phyloP scores from a whole-genome alignment of 1,284 basidiomycete genomes.

The Cryptococcus sp. region DNA sequence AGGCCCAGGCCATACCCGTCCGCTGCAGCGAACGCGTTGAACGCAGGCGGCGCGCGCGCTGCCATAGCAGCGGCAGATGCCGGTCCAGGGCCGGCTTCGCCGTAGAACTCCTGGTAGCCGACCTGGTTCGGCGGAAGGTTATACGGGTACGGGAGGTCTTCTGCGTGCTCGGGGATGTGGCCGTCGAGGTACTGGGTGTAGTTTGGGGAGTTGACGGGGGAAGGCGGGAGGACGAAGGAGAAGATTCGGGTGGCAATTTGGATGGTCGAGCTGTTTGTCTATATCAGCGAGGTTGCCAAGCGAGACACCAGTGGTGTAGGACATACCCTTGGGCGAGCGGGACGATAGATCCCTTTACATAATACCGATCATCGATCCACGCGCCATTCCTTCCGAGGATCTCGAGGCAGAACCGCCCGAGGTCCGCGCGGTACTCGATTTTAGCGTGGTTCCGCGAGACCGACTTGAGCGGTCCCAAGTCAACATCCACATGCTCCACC shows the following conservation, averaged over 20 bases:
- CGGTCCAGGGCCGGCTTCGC: conserved; percentile 40
- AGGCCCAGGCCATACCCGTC: conserved; percentile 38
- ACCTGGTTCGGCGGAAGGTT: conserved; percentile 42
- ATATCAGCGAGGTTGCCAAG: not conserved
- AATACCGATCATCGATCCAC: conserved; percentile 96
- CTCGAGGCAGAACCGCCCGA: conserved; percentile 80
- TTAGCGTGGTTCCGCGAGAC: conserved; percentile 93
- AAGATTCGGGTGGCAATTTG: conserved; percentile 98
- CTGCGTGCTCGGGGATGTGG: conserved; percentile 19
- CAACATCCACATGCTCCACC: conserved; percentile 75
- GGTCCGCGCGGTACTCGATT: conserved; percentile 64
- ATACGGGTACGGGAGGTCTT: conserved; percentile 41
- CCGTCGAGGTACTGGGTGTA: conserved; percentile 28
- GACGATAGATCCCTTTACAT: conserved; percentile 78
- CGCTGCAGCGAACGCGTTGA: conserved; percentile 47
- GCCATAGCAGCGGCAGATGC: conserved; percentile 33
- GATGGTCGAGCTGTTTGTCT: conserved; percentile 77
- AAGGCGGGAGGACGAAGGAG: conserved; percentile 82
- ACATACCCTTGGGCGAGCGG: conserved; percentile 74
- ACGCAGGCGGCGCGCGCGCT: conserved; percentile 34
- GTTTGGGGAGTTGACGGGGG: conserved; percentile 36
- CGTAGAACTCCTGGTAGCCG: conserved; percentile 44
- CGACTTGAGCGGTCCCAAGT: conserved; percentile 93
- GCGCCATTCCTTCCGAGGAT: conserved; percentile 95
- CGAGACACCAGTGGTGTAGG: not conserved